phyloP scores from a whole-genome alignment of 2,329 filamentous ascomycete species.

The Xylariomycetidae sp. region DNA sequence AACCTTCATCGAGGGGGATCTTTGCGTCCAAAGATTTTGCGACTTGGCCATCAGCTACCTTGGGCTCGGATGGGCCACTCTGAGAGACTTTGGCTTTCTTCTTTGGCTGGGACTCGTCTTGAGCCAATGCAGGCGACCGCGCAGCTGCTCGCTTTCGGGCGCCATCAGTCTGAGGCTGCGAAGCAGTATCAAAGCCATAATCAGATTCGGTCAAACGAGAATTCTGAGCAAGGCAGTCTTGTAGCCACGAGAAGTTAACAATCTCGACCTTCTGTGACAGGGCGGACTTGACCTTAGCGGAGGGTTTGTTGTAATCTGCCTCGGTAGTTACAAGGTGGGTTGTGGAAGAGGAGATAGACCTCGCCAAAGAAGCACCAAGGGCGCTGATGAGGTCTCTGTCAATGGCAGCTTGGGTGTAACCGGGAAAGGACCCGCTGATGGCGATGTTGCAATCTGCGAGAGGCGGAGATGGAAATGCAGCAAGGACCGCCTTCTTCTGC shows the following conservation, averaged over 20 bases:
- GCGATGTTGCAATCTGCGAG: constrained; percentile 48
- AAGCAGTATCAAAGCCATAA: constrained; percentile 19
- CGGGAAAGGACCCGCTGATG: constrained; percentile 57
- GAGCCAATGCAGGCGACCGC: constrained; percentile 8
- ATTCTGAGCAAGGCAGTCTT: constrained; percentile 44
- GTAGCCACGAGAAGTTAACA: constrained; percentile 58
- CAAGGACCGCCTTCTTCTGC: constrained; percentile 11
- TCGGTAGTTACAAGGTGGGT: constrained; percentile 56
- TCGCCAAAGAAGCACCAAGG: constrained; percentile 46
- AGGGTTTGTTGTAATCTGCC: constrained; percentile 44
- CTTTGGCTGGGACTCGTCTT: constrained; percentile 19
- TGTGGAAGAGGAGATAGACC: constrained; percentile 42
- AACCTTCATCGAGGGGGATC: constrained; percentile 47
- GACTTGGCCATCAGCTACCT: constrained; percentile 39
- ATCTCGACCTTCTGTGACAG: constrained; percentile 45
- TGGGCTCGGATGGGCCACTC: constrained; percentile 7
- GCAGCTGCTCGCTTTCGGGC: constrained; percentile 19
- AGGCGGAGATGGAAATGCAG: constrained; percentile 22
- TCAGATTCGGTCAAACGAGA: constrained; percentile 31
- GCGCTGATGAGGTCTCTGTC: constrained; percentile 37
- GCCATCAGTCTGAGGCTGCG: constrained; percentile 8
- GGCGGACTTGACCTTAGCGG: constrained; percentile 48
- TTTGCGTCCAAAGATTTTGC: constrained; percentile 39
- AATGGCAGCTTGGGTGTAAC: constrained; percentile 45
- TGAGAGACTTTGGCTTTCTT: constrained; percentile 6